Evolutionary conservation across 2,329 filamentous ascomycete genomes (phyloP), one percentile per base, ranked within the genome.

Genomic region (Fusarium robinianum): DNA sequence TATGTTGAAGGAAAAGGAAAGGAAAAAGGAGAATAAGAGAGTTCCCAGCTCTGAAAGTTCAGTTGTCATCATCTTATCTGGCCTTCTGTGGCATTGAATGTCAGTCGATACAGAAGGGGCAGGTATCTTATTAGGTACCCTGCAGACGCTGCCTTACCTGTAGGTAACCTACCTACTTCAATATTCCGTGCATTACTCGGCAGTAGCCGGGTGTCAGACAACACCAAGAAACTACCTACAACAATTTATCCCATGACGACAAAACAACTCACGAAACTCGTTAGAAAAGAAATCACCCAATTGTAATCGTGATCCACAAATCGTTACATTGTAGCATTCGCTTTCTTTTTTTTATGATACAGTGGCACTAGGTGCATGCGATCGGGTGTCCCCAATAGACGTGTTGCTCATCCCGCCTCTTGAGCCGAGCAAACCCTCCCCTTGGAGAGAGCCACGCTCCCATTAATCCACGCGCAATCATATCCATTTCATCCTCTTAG

Each of bases 321-420:
- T 59, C 61, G 59, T 51, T 65, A 53, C 55, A 63, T 60, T 62
- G 55, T 53, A 64, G 52, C 63, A 66, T 59, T 64, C 53, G 38
- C n/a, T n/a, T n/a, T n/a, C n/a, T 43, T 17, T 12, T 29, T 42
- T 38, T 58, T 66, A 65, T 66, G 63, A 58, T 67, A 67, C 65
- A 67, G 50, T 52, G 48, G 53, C 62, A 58, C 48, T 37, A 46
- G 51, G 49, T 55, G 46, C 51, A 57, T 55, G 58, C 55, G 52
- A 41, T 54, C 31, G 43, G 49, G 41, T 46, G 46, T 51, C 51
- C 51, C 55, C 51, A 49, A 39, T 48, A 49, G 51, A 42, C 53
- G 56, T 44, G 34, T 46, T 51, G 51, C 51, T 40, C 48, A 40
- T 53, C 46, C 51, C 46, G 35, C 53, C 53, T 47, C 52, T 58